phyloP scores from a whole-genome alignment of 495 filamentous ascomycete species.

The Clavariopsis aquatica region DNA sequence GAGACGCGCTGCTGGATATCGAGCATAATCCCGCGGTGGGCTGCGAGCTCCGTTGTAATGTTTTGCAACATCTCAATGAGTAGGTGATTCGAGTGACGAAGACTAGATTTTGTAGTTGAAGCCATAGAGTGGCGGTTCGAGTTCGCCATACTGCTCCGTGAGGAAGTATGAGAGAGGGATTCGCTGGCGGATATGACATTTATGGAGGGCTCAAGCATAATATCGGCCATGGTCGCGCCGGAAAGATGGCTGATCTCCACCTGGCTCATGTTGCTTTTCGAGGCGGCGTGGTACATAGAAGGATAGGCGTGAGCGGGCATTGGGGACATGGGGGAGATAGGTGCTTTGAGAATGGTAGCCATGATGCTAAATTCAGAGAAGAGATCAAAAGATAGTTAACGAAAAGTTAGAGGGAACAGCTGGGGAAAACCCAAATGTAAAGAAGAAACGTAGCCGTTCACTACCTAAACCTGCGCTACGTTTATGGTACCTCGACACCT shows the following conservation, averaged over 20 bases:
- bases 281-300: neutral
- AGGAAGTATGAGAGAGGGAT: neutral
- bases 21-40: slow-evolving; percentile 28
- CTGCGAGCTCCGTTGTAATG: slow-evolving; percentile 24
- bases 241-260: slow-evolving; percentile 19
- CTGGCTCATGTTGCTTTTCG: slow-evolving; percentile 13
- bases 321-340: slow-evolving; percentile 4
- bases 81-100: slow-evolving; percentile 26
- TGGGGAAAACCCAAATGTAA: neutral
- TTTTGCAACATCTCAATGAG: slow-evolving; percentile 29
- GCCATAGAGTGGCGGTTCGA: slow-evolving; percentile 22
- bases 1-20: slow-evolving; percentile 31
- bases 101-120: slow-evolving; percentile 24
- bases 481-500: neutral
- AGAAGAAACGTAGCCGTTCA: neutral
- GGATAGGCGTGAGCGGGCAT: slow-evolving; percentile 2
- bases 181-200: slow-evolving; percentile 15
- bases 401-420: neutral
- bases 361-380: slow-evolving; percentile 7
- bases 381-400: neutral
- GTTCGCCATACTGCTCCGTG: slow-evolving; percentile 4
- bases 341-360: slow-evolving; percentile 3
- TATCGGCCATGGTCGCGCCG: slow-evolving; percentile 23
- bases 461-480: neutral
- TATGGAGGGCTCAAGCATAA: slow-evolving; percentile 15